Conservation (phyloP, 306 rosid genomes). For the Castanea crenata region DNA sequence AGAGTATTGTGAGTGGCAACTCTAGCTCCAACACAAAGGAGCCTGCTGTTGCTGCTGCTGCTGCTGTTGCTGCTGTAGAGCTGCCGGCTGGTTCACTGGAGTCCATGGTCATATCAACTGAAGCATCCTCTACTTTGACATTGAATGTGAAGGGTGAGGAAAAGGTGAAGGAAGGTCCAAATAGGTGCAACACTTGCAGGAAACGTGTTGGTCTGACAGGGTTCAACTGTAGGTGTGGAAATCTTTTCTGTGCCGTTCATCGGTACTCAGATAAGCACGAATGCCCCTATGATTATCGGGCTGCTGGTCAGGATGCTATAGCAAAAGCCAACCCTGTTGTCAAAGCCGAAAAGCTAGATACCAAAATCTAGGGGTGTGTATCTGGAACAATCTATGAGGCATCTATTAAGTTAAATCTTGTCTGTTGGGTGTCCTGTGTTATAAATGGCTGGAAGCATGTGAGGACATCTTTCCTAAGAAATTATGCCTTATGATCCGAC, state of each 20-base stretch:
- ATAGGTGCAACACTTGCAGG: constrained; percentile 40
- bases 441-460: constrained; percentile 13
- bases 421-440: constrained; percentile 7
- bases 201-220: constrained; percentile 44
- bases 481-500: constrained; percentile 4
- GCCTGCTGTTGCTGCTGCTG: neutral
- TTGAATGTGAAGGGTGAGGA: constrained; percentile 20
- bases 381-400: neutral
- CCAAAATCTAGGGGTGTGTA: constrained; percentile 18
- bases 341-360: constrained; percentile 39
- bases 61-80: neutral
- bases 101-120: constrained; percentile 15
- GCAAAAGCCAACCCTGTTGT: constrained; percentile 49
- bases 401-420: constrained; percentile 6
- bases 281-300: constrained; percentile 31
- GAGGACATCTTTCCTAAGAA: neutral
- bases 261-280: constrained; percentile 43
- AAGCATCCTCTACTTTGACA: constrained; percentile 1
- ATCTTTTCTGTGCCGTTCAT: constrained; percentile 38
- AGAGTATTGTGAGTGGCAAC: constrained; percentile 29
- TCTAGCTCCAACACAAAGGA: constrained; percentile 16
- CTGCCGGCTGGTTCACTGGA: constrained; percentile 3
- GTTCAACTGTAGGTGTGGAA: constrained; percentile 44
- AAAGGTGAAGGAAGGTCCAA: constrained; percentile 35
- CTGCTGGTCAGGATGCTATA: constrained; percentile 35